Evolutionary conservation across 129 eudicot species (phyloP), one percentile per base, ranked within the genome.

Genomic region (Saussurea involucrata): DNA sequence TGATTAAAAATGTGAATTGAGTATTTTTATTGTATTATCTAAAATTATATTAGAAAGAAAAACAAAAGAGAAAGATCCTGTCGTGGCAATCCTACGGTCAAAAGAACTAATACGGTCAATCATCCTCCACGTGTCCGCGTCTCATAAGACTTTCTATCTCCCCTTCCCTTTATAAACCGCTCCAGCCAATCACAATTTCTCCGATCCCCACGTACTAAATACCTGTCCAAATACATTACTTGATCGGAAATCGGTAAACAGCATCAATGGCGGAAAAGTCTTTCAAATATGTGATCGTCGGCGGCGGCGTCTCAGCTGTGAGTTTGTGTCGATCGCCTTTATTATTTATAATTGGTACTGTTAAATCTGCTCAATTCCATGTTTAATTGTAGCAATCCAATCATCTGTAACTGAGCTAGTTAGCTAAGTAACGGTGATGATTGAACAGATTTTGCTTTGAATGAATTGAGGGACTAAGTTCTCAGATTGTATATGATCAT

Each of bases 231-330:
- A 53, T 71, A 10, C 76, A 75, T 37, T 12, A 13, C 4, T 40
- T 29, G 12, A 49, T 53, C 80, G 71, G 69, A 68, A 69, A 78
- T 24, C 76, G 20, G 36, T 37, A 42, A 8, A 3, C 72, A 42
- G 5, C 24, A 71, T 66, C 81, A 63, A 93, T 90, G 98, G 98
- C 96, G 57, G 93, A 89, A 63, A 85, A 90, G 78, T 85, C 89
- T n/a, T 93, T 90, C 85, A 93, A 90, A 82, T 91, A 90, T 77
- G 85, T 94, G 77, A 91, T 94, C 87, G 24, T 94, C 72, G 98
- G 98, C 69, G 98, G 98, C 60, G 98, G 98, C 28, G 98, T 94
- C 31, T 80, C 98, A 2, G 97, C 96, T 58, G 98, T 94, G 80
- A 87, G 98, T 25, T 37, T 80, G n/a, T 0, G 8, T 40, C 70